phyloP scores from a whole-genome alignment of 2,329 filamentous ascomycete species.

The Ophiostoma pallidulum region DNA sequence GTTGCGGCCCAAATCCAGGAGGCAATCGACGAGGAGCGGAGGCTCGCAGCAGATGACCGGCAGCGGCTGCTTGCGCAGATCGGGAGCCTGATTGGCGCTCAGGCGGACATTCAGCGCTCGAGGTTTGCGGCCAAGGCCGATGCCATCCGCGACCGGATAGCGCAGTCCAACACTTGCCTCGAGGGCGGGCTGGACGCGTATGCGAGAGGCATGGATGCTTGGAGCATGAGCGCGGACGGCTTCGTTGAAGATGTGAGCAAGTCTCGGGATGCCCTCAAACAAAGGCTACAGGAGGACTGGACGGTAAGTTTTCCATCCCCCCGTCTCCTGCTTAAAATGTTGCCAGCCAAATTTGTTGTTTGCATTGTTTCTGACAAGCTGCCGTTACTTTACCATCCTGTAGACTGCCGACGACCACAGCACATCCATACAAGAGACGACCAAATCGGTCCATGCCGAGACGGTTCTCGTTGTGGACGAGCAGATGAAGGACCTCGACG shows the following conservation, averaged over 20 bases:
- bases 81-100: conserved; percentile 62
- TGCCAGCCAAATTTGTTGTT: no score
- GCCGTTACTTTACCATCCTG: conserved; percentile 21
- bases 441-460: conserved; percentile 80
- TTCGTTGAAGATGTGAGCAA: conserved; percentile 62
- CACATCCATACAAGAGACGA: conserved; percentile 71
- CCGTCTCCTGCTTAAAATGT: no score
- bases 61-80: conserved; percentile 68
- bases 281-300: conserved; percentile 80
- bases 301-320: conserved; percentile 57
- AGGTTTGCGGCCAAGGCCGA: conserved; percentile 57
- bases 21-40: conserved; percentile 66
- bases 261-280: conserved; percentile 70
- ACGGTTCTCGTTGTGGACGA: conserved; percentile 83
- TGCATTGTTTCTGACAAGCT: no score
- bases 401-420: conserved; percentile 69
- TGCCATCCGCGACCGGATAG: conserved; percentile 54
- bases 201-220: conserved; percentile 60
- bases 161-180: conserved; percentile 53
- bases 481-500: conserved; percentile 76
- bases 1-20: conserved; percentile 59
- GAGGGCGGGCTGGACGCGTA: conserved; percentile 58
- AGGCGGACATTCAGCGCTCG: conserved; percentile 62
- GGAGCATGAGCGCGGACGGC: conserved; percentile 58
- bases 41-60: conserved; percentile 62